phyloP scores from a whole-genome alignment of 2,329 filamentous ascomycete species.

The Lachnellula willkommii region DNA sequence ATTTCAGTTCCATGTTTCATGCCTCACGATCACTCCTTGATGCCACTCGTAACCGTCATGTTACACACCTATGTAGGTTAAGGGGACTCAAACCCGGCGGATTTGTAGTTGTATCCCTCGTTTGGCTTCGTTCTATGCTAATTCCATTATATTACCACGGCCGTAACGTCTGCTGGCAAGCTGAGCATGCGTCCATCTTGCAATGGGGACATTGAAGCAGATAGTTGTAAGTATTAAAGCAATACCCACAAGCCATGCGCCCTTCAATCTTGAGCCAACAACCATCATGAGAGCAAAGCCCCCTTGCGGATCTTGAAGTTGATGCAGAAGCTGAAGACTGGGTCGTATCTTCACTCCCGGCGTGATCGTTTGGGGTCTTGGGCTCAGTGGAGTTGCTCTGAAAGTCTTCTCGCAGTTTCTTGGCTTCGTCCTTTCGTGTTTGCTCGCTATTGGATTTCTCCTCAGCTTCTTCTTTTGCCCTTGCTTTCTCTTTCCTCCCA shows the following conservation, averaged over 20 bases:
- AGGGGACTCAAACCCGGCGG: no score
- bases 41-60: no score
- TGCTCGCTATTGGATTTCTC: slow-evolving; percentile 10
- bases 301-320: not conserved
- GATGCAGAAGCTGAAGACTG: not conserved
- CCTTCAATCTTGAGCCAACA: slow-evolving; percentile 23
- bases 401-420: slow-evolving; percentile 3
- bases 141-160: not conserved
- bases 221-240: slow-evolving; percentile 14
- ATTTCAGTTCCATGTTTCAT: no score
- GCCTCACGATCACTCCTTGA: no score
- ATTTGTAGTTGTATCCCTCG: not conserved
- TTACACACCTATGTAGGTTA: no score
- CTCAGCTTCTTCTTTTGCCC: slow-evolving; percentile 4
- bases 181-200: slow-evolving; percentile 18
- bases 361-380: not conserved
- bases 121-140: not conserved
- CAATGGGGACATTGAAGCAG: slow-evolving; percentile 21
- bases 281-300: slow-evolving; percentile 12
- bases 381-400: not conserved
- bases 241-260: slow-evolving; percentile 13
- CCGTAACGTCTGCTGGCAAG: slow-evolving; percentile 16
- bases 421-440: slow-evolving; percentile 8
- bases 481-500: slow-evolving; percentile 7
- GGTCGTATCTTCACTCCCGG: not conserved